These are phyloP conservation scores for Naganishia vaughanmartiniae DNA, from an alignment of 768 basidiomycete genomes.

Conservation along the genomic window DNA sequence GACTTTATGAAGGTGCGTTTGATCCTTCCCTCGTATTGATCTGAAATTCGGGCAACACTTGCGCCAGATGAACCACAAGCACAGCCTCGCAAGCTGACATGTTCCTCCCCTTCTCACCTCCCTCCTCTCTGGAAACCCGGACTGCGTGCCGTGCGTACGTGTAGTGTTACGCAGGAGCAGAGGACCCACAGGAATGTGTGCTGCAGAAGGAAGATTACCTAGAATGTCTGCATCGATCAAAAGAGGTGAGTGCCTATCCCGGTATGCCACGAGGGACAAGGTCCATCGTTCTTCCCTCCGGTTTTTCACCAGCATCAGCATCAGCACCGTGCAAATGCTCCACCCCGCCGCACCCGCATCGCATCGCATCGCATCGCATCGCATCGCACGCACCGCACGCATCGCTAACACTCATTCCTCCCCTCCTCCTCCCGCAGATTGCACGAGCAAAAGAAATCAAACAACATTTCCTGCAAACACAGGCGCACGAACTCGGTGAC, in stretches of 20 bases:
- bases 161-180: constrained; percentile 81
- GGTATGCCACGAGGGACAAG: too few relatives aligned
- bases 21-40: too few relatives aligned
- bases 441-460: constrained; percentile 69
- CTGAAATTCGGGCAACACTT: too few relatives aligned
- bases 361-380: too few relatives aligned
- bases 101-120: not conserved
- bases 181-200: constrained; percentile 69
- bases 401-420: not conserved
- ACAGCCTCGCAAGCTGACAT: too few relatives aligned
- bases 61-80: too few relatives aligned
- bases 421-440: constrained; percentile 53
- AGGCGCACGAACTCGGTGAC: constrained; percentile 65
- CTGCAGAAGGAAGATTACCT: constrained; percentile 78
- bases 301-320: too few relatives aligned
- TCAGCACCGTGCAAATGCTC: too few relatives aligned
- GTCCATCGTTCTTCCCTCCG: too few relatives aligned
- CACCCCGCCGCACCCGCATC: not conserved
- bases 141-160: too few relatives aligned
- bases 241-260: constrained; percentile 64
- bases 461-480: constrained; percentile 65
- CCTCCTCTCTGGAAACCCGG: not conserved
- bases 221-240: constrained; percentile 82
- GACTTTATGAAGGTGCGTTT: constrained; percentile 56
- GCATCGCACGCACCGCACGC: too few relatives aligned